A percentile compares a stretch with the other conserved stretches of the same genome.
phyloP scores from a whole-genome alignment of 2,329 filamentous ascomycete genomes.

The Neurospora crassa region DNA sequence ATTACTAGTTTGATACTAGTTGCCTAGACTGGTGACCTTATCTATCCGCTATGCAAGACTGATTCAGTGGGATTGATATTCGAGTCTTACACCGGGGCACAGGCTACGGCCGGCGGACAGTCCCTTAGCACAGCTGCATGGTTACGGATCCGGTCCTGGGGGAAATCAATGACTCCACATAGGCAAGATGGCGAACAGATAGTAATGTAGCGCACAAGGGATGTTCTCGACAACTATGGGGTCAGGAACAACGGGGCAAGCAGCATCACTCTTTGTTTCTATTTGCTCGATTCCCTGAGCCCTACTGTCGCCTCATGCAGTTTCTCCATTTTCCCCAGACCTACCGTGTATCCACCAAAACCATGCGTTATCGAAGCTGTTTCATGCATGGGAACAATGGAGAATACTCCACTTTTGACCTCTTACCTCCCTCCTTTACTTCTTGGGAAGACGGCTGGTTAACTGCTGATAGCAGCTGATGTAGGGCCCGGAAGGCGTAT shows the following conservation, averaged over 20 bases:
- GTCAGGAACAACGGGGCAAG: not conserved
- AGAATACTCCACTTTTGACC: not conserved
- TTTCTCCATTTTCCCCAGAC: not conserved
- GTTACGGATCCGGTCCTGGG: not conserved
- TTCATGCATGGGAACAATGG: not conserved
- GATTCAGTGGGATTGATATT: not conserved
- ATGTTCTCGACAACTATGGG: not conserved
- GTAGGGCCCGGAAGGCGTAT: not conserved
- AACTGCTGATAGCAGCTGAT: not conserved
- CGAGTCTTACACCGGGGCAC: not conserved
- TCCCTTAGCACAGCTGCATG: not conserved
- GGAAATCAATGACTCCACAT: not conserved
- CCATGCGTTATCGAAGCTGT: not conserved
- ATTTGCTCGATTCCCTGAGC: not conserved
- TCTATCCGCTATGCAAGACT: not conserved
- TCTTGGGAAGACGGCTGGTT: not conserved
- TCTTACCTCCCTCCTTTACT: not conserved
- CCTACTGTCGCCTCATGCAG: not conserved
- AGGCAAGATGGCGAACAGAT: not conserved
- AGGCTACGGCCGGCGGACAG: not conserved
- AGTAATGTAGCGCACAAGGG: not conserved
- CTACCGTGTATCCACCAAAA: not conserved
- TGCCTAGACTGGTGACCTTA: not conserved
- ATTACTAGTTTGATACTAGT: not conserved
- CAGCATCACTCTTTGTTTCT: not conserved